Evolutionary conservation across 2,329 filamentous ascomycete species (phyloP).

Genomic region (Rhynchosporium secalis): DNA sequence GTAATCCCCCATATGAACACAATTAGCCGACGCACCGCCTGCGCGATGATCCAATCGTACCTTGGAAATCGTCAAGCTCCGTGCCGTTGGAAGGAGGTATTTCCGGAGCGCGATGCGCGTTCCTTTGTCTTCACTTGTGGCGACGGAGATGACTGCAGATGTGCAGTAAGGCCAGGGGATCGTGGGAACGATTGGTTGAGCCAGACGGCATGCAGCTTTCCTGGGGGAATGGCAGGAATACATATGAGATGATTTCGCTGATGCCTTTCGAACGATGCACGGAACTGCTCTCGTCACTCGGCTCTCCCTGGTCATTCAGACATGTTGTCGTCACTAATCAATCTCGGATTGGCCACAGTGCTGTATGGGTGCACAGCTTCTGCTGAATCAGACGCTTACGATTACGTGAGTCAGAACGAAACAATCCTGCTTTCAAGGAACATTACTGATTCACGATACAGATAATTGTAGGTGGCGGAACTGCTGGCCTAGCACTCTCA

Average conservation of each 20-base stretch:
- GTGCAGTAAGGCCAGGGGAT: background rate
- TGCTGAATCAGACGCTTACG: background rate
- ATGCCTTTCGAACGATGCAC: background rate
- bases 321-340: background rate
- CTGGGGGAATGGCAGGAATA: background rate
- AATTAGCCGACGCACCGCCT: background rate
- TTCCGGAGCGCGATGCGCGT: background rate
- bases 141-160: constrained; percentile 1
- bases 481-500: constrained; percentile 46
- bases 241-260: background rate
- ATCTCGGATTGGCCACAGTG: background rate
- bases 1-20: background rate
- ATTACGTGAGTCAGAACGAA: constrained; percentile 4
- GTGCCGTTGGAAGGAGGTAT: background rate
- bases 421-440: background rate
- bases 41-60: background rate
- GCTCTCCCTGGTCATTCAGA: background rate
- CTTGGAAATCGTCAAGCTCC: background rate
- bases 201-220: background rate
- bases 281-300: background rate
- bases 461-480: constrained; percentile 48
- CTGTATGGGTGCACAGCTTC: background rate
- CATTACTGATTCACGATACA: background rate
- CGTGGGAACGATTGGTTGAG: background rate
- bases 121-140: background rate